A percentile compares a stretch with the other conserved stretches of the same genome.
phyloP scores from a whole-genome alignment of 169 alveolate species.

The Ichthyophthirius multifiliis region DNA sequence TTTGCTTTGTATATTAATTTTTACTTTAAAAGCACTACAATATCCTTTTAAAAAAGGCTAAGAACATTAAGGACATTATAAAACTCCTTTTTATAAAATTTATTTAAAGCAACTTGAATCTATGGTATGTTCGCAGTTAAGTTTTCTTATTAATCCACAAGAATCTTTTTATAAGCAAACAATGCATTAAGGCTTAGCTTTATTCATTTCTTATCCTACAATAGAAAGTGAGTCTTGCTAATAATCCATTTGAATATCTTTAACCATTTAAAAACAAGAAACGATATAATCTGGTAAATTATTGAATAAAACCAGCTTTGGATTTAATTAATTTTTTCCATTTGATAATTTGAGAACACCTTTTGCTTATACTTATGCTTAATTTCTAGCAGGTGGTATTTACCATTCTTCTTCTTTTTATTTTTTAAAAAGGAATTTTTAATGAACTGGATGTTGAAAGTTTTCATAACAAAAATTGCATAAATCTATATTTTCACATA shows the following conservation, averaged over 20 bases:
- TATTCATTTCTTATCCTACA: constrained; percentile 1
- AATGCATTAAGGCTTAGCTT: not conserved
- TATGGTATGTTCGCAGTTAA: not conserved
- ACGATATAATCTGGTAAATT: not conserved
- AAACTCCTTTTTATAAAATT: not conserved
- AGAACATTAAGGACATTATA: not conserved
- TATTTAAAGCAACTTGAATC: not conserved
- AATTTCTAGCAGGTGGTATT: not conserved
- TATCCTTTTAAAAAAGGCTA: not conserved
- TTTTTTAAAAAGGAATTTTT: not conserved
- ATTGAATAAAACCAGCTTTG: not conserved
- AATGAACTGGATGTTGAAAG: not conserved
- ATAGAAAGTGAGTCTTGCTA: not conserved
- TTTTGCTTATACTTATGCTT: not conserved
- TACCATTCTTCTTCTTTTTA: not conserved
- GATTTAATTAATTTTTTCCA: not conserved
- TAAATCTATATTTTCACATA: constrained; percentile 2
- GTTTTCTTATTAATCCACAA: not conserved
- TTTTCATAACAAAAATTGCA: constrained; percentile 4
- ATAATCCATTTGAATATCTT: not conserved
- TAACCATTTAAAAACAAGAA: not conserved
- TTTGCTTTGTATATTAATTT: not conserved
- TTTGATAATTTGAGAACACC: not conserved
- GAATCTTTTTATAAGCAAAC: not conserved
- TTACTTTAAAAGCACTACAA: not conserved